These are phyloP conservation scores for Phytophthora colocasiae DNA, from an alignment of 352 stramenopile species.

Conservation along the genomic window DNA sequence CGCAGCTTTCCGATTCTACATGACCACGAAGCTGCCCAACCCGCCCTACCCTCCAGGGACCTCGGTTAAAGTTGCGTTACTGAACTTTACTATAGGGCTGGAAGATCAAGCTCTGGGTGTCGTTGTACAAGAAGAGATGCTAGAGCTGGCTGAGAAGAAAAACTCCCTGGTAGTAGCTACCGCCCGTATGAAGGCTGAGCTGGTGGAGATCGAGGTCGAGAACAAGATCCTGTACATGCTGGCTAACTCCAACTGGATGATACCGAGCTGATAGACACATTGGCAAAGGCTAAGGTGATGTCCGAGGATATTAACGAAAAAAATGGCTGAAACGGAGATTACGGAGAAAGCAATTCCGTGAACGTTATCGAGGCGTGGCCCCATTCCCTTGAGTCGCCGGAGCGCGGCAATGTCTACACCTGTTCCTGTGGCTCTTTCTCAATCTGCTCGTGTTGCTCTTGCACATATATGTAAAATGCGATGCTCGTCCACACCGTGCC, in stretches of 20 bases:
- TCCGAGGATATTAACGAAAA: slow-evolving; percentile 93
- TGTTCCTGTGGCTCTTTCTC: no score
- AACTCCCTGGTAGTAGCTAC: slow-evolving; percentile 93
- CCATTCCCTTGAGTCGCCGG: no score
- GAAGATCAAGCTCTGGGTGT: slow-evolving; percentile 93
- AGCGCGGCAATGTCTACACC: no score
- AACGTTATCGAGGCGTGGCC: slow-evolving; percentile 90
- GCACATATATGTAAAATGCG: no score
- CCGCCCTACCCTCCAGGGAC: slow-evolving; percentile 94
- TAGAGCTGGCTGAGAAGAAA: slow-evolving; percentile 94
- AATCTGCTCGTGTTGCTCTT: no score
- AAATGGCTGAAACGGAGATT: slow-evolving; percentile 92
- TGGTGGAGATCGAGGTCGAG: slow-evolving; percentile 94
- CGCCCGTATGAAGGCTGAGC: slow-evolving; percentile 92
- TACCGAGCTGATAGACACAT: slow-evolving; percentile 92
- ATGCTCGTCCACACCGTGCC: no score
- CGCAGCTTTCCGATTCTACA: slow-evolving; percentile 91
- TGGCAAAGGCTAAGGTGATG: slow-evolving; percentile 92
- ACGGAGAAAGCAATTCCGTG: slow-evolving; percentile 92
- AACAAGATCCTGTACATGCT: slow-evolving; percentile 95
- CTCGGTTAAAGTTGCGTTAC: slow-evolving; percentile 92
- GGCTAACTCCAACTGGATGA: slow-evolving; percentile 94
- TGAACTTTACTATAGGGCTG: slow-evolving; percentile 95
- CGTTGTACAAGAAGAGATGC: slow-evolving; percentile 94
- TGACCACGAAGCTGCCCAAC: slow-evolving; percentile 94